Evolutionary conservation across 352 stramenopile species (phyloP).

Genomic region (Phytophthora uliginosa): DNA sequence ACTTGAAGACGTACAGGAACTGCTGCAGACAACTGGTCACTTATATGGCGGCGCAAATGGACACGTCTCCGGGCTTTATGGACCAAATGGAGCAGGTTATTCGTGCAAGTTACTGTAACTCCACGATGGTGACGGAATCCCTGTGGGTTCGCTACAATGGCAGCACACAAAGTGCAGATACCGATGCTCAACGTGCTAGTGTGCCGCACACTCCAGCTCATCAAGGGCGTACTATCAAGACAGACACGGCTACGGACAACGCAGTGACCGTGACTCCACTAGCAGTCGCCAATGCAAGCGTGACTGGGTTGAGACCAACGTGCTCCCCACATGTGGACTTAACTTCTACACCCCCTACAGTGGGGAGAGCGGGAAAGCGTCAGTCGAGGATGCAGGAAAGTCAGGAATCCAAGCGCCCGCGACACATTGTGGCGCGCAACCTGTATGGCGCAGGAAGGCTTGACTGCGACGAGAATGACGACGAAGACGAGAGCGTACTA

Average conservation of each 20-base stretch:
- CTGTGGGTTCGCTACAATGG: slow-evolving; percentile 23
- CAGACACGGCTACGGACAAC: not conserved
- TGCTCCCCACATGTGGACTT: slow-evolving; percentile 37
- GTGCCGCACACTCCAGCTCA: slow-evolving; percentile 7
- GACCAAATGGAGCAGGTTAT: slow-evolving; percentile 77
- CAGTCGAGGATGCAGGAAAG: not conserved
- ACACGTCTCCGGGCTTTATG: slow-evolving; percentile 58
- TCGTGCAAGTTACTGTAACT: slow-evolving; percentile 50
- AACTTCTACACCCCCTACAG: slow-evolving; percentile 25
- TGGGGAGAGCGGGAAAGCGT: slow-evolving; percentile 32
- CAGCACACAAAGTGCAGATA: not conserved
- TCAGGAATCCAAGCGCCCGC: slow-evolving; percentile 26
- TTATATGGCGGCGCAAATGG: slow-evolving; percentile 66
- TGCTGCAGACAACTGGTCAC: slow-evolving; percentile 60
- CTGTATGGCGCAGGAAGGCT: slow-evolving; percentile 30
- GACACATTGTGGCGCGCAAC: slow-evolving; percentile 27
- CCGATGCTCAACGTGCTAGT: not conserved
- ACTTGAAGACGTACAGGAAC: slow-evolving; percentile 52
- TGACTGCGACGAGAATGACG: slow-evolving; percentile 19
- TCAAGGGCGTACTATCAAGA: slow-evolving; percentile 4
- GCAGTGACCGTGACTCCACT: slow-evolving; percentile 22
- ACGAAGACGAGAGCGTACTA: slow-evolving; percentile 4
- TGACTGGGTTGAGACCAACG: slow-evolving; percentile 11
- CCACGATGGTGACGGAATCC: slow-evolving; percentile 23
- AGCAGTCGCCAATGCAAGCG: slow-evolving; percentile 4